phyloP scores from a whole-genome alignment of 1,284 basidiomycete genomes.

The Exobasidium rhododendri region DNA sequence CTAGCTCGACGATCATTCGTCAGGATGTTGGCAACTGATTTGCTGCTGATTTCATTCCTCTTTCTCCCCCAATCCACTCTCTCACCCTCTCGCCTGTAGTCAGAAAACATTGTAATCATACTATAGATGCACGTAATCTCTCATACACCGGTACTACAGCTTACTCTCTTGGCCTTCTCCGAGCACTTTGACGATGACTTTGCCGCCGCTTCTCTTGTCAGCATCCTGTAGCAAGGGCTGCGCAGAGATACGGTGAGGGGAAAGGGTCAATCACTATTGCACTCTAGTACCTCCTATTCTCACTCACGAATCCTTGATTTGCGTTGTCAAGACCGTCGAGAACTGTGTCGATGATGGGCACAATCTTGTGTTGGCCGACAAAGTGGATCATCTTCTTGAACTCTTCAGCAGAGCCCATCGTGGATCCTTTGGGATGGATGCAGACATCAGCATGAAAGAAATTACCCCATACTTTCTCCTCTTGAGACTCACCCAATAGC shows the following conservation, averaged over 20 bases:
- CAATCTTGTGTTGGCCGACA: constrained; percentile 66
- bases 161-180: not conserved
- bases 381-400: constrained; percentile 70
- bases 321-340: constrained; percentile 68
- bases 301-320: constrained; percentile 66
- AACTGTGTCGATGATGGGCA: constrained; percentile 71
- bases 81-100: too few relatives aligned
- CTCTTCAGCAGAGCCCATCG: constrained; percentile 79
- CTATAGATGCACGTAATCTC: too few relatives aligned
- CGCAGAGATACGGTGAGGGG: not conserved
- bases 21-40: too few relatives aligned
- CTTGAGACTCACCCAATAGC: constrained; percentile 62
- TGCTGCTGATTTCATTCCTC: too few relatives aligned
- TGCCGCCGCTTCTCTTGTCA: constrained; percentile 45
- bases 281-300: not conserved
- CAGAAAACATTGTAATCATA: too few relatives aligned
- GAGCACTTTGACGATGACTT: constrained; percentile 34
- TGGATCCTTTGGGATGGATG: too few relatives aligned
- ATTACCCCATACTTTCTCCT: constrained; percentile 6
- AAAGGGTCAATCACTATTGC: not conserved
- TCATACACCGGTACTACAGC: too few relatives aligned
- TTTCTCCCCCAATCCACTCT: too few relatives aligned
- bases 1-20: too few relatives aligned
- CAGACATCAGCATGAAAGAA: not conserved
- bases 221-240: constrained; percentile 35